Percentiles rank a stretch among this genome's conserved stretches.
These are phyloP conservation scores for Lactarius quietus DNA, from an alignment of 768 basidiomycete genomes.

Conservation along the genomic window DNA sequence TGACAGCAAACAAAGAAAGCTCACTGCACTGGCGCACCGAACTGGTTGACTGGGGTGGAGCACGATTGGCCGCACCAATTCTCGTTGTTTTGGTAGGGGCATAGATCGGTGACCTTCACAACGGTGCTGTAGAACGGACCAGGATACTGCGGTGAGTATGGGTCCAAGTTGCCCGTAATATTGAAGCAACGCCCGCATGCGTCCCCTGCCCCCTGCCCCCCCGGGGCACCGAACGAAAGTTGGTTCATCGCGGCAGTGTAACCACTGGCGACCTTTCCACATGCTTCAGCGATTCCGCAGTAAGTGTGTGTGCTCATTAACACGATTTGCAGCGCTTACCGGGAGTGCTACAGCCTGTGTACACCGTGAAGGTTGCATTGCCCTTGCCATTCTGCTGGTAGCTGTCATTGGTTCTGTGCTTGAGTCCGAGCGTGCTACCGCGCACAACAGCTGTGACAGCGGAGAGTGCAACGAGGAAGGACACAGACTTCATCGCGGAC, in stretches of 20 bases:
- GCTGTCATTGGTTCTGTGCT: slow-evolving; percentile 36
- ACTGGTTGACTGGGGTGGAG: slow-evolving; percentile 39
- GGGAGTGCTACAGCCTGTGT: slow-evolving; percentile 48
- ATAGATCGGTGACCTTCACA: slow-evolving; percentile 47
- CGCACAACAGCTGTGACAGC: not conserved
- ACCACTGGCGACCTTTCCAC: slow-evolving; percentile 47
- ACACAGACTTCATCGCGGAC: not conserved
- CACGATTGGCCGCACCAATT: slow-evolving; percentile 52
- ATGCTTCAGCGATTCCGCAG: slow-evolving; percentile 39
- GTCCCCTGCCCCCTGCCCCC: slow-evolving; percentile 54
- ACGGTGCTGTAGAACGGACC: slow-evolving; percentile 55
- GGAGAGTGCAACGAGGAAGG: not conserved
- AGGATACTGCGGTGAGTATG: slow-evolving; percentile 47
- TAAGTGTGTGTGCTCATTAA: not conserved
- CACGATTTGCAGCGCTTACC: slow-evolving; percentile 33
- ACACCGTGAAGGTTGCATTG: slow-evolving; percentile 52
- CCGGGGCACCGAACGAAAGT: slow-evolving; percentile 49
- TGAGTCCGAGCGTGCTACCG: not conserved
- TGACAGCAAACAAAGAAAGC: slow-evolving; percentile 24
- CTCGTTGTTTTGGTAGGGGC: slow-evolving; percentile 46
- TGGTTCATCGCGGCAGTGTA: slow-evolving; percentile 57
- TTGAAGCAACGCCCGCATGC: slow-evolving; percentile 62
- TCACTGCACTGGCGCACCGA: slow-evolving; percentile 47
- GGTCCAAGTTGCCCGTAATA: slow-evolving; percentile 47
- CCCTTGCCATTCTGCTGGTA: slow-evolving; percentile 54